Evolutionary conservation across 2,329 filamentous ascomycete species (phyloP).

Genomic region (Balansia obtecta): DNA sequence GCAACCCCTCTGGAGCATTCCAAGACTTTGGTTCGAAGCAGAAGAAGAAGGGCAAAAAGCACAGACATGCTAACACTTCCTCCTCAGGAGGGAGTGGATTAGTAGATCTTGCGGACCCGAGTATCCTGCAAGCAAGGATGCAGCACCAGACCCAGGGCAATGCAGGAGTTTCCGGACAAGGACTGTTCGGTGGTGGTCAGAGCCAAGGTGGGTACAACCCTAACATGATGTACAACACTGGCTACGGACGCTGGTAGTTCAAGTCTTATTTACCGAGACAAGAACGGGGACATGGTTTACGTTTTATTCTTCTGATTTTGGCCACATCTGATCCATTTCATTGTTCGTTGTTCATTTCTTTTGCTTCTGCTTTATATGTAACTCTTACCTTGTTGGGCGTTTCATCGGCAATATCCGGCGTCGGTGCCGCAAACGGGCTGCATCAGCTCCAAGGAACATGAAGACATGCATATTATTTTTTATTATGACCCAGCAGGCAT

Average conservation of each 20-base stretch:
- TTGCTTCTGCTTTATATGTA: slow-evolving; percentile 8
- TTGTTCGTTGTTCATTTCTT: slow-evolving; percentile 13
- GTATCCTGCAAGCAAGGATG: slow-evolving; percentile 96
- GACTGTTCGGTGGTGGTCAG: slow-evolving; percentile 78
- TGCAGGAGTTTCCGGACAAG: slow-evolving; percentile 64
- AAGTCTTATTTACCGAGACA: not conserved
- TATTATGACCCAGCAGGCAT: slow-evolving; percentile 18
- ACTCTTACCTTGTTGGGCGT: slow-evolving; percentile 13
- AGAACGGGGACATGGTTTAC: slow-evolving; percentile 8
- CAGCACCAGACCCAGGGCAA: slow-evolving; percentile 76
- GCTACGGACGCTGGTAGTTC: slow-evolving; percentile 55
- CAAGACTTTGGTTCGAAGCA: slow-evolving; percentile 92
- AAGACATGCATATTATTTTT: slow-evolving; percentile 12
- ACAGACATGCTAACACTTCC: slow-evolving; percentile 99
- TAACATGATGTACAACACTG: slow-evolving; percentile 70
- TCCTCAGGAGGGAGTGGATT: slow-evolving; percentile 97
- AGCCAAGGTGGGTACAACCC: slow-evolving; percentile 91
- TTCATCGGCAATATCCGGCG: slow-evolving; percentile 14
- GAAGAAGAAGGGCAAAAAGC: slow-evolving; percentile 99
- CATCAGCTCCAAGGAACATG: slow-evolving; percentile 16
- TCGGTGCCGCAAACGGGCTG: slow-evolving; percentile 10
- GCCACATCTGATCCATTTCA: slow-evolving; percentile 6
- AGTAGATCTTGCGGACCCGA: slow-evolving; percentile 99
- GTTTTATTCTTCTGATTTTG: slow-evolving; percentile 9
- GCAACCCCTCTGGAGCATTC: slow-evolving; percentile 71